A percentile compares a stretch with the other conserved stretches of the same genome.
Conservation (phyloP, 345 rosid genomes). For the Cardamine occulta region DNA sequence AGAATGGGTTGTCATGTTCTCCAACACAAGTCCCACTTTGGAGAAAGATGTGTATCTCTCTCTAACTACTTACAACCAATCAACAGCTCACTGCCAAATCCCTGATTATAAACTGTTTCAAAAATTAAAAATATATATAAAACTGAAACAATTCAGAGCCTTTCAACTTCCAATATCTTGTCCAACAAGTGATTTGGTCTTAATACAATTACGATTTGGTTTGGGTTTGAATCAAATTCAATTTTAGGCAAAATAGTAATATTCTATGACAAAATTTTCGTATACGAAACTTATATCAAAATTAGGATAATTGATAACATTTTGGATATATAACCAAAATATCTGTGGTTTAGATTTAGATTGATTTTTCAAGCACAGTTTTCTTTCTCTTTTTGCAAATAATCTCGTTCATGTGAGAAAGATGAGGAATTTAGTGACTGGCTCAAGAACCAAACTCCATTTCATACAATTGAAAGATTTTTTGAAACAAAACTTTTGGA, state of each 20-base stretch:
- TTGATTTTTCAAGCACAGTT: background rate
- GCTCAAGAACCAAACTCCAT: slow-evolving; percentile 8
- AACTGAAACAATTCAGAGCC: slow-evolving; percentile 15
- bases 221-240: background rate
- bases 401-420: background rate
- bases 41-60: slow-evolving; percentile 30
- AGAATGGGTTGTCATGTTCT: slow-evolving; percentile 49
- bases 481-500: slow-evolving; percentile 41
- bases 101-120: background rate
- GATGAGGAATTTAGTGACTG: background rate
- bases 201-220: background rate
- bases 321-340: background rate
- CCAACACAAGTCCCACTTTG: slow-evolving; percentile 50
- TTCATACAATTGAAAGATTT: background rate
- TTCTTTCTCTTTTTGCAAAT: background rate
- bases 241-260: background rate
- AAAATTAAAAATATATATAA: background rate
- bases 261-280: background rate
- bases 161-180: slow-evolving; percentile 24
- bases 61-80: slow-evolving; percentile 43
- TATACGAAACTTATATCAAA: background rate
- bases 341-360: background rate
- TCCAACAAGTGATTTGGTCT: background rate
- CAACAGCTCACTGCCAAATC: slow-evolving; percentile 43
- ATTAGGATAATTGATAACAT: background rate